Conservation (phyloP, 2,329 filamentous ascomycete genomes). For the Fusarium sp. region DNA sequence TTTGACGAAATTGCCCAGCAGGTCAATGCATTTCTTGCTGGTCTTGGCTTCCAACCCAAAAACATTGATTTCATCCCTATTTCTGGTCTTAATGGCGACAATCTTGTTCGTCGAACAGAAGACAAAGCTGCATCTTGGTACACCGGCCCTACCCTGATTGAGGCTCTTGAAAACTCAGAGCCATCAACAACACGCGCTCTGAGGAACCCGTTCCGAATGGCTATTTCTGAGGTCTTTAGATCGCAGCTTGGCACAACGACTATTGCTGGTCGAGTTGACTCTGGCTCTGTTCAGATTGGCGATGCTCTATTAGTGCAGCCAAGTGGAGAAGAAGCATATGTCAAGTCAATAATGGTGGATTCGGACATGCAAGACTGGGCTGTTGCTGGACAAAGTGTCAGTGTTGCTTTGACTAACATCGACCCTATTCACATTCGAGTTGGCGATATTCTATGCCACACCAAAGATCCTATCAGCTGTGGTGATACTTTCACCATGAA, state of each 20-base stretch:
- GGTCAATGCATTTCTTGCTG: slow-evolving; percentile 81
- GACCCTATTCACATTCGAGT: slow-evolving; percentile 83
- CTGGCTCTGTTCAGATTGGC: slow-evolving; percentile 84
- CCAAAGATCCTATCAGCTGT: slow-evolving; percentile 72
- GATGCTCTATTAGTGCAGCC: slow-evolving; percentile 84
- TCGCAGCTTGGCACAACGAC: slow-evolving; percentile 84
- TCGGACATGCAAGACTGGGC: slow-evolving; percentile 82
- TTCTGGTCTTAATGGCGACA: slow-evolving; percentile 88
- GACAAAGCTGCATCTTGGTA: slow-evolving; percentile 78
- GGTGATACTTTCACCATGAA: slow-evolving; percentile 82
- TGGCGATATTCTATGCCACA: slow-evolving; percentile 86
- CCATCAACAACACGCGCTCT: slow-evolving; percentile 72
- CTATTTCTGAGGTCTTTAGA: slow-evolving; percentile 87
- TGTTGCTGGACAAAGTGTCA: slow-evolving; percentile 89
- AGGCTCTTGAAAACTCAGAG: slow-evolving; percentile 86
- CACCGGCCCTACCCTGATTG: slow-evolving; percentile 77
- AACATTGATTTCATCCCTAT: slow-evolving; percentile 89
- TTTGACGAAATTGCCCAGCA: slow-evolving; percentile 89
- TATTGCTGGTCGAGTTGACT: slow-evolving; percentile 85
- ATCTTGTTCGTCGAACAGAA: slow-evolving; percentile 72
- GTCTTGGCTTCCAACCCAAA: slow-evolving; percentile 82
- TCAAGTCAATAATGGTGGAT: slow-evolving; percentile 85
- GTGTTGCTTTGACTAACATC: slow-evolving; percentile 84
- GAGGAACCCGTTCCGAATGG: slow-evolving; percentile 83
- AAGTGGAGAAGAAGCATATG: slow-evolving; percentile 78